Conservation (phyloP, 345 rosid species). For the Salix suchowensis region DNA sequence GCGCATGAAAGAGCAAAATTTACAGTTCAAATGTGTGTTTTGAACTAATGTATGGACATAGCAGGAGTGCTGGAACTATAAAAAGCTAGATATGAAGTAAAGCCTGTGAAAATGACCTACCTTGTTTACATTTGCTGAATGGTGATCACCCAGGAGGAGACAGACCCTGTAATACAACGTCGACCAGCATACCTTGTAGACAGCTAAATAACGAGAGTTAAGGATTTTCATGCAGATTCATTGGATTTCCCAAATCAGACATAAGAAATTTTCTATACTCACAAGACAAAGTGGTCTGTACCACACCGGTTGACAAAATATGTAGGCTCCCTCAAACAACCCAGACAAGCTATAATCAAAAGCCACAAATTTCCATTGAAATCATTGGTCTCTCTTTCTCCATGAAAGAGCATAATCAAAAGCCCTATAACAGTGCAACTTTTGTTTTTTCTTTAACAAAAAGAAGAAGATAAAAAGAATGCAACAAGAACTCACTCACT, state of each 20-base stretch:
- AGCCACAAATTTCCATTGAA: constrained; percentile 30
- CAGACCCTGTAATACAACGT: not conserved
- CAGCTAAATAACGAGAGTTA: constrained; percentile 7
- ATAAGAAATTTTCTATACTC: constrained; percentile 9
- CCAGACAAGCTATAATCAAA: constrained; percentile 15
- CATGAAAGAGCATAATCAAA: constrained; percentile 30
- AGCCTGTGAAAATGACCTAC: constrained; percentile 24
- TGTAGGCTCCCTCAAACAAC: constrained; percentile 10
- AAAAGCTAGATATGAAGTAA: constrained; percentile 1
- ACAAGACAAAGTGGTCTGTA: constrained; percentile 15
- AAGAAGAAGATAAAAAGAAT: constrained; percentile 22
- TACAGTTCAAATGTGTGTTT: not conserved
- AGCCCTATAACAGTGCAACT: constrained; percentile 24
- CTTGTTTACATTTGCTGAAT: constrained; percentile 17
- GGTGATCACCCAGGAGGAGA: constrained; percentile 10
- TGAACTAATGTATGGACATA: not conserved
- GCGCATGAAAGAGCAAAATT: not conserved
- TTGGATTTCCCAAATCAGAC: constrained; percentile 13
- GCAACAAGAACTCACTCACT: constrained; percentile 23
- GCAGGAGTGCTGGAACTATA: not conserved
- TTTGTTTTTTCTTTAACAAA: constrained; percentile 25
- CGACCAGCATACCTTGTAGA: constrained; percentile 9
- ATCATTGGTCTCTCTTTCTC: constrained; percentile 39
- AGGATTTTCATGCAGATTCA: constrained; percentile 13
- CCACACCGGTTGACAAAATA: constrained; percentile 19